Evolutionary conservation across 106 monocot genomes (phyloP).

Genomic region (Triglochin maritima): DNA sequence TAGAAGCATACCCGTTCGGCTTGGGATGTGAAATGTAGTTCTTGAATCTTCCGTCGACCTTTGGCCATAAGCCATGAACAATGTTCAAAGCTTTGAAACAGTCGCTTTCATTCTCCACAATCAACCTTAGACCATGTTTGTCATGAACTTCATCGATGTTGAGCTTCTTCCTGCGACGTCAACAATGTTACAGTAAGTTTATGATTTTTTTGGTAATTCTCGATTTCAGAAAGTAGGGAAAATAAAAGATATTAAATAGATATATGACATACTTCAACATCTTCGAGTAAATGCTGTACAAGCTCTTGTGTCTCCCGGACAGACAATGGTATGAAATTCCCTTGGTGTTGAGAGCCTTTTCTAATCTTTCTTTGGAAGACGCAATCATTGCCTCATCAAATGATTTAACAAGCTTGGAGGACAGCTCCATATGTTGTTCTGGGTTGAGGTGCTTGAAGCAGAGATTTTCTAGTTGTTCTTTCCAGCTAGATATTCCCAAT

Average conservation of each 20-base stretch:
- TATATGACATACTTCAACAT: slow-evolving; percentile 62
- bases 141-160: slow-evolving; percentile 88
- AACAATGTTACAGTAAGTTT: no score
- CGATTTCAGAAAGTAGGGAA: no score
- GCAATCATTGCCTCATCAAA: slow-evolving; percentile 63
- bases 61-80: slow-evolving; percentile 70
- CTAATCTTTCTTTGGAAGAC: slow-evolving; percentile 55
- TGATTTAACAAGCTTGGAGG: slow-evolving; percentile 43
- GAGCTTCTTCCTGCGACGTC: slow-evolving; percentile 66
- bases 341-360: slow-evolving; percentile 45
- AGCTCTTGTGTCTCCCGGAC: slow-evolving; percentile 76
- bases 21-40: slow-evolving; percentile 83
- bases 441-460: slow-evolving; percentile 88
- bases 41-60: slow-evolving; percentile 62
- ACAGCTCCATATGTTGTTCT: slow-evolving; percentile 53
- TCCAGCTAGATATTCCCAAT: slow-evolving; percentile 83
- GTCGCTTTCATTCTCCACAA: slow-evolving; percentile 77
- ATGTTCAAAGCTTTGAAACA: slow-evolving; percentile 66
- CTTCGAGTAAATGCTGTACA: slow-evolving; percentile 85
- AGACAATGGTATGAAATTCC: slow-evolving; percentile 62
- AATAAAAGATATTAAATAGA: not conserved
- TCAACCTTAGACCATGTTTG: slow-evolving; percentile 73
- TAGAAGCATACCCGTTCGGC: slow-evolving; percentile 55
- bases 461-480: slow-evolving; percentile 81
- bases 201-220: no score